These are phyloP conservation scores for Naganishia onofrii DNA, from an alignment of 768 basidiomycete genomes.

Conservation along the genomic window DNA sequence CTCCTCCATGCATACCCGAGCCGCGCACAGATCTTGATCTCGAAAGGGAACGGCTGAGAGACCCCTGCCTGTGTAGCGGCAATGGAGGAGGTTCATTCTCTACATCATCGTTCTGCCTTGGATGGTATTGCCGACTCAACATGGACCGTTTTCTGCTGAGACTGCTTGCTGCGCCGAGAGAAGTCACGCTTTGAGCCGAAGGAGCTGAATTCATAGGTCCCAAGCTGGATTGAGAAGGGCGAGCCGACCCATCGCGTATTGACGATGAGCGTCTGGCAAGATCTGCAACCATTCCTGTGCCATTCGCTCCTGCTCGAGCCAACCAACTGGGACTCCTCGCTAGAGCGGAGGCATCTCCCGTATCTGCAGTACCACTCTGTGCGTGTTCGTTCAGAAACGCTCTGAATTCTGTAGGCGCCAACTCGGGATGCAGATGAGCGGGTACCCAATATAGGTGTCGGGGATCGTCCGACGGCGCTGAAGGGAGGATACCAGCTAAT, in stretches of 20 bases:
- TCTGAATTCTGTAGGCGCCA: constrained; percentile 92
- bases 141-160: constrained; percentile 87
- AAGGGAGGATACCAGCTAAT: constrained; percentile 13
- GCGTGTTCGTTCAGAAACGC: constrained; percentile 93
- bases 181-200: not conserved
- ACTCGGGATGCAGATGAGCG: constrained; percentile 91
- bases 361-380: constrained; percentile 45
- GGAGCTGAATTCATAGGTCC: not conserved
- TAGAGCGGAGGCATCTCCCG: not conserved
- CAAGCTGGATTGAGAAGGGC: not conserved
- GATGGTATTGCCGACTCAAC: constrained; percentile 90
- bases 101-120: constrained; percentile 70
- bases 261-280: constrained; percentile 12
- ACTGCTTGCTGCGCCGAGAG: constrained; percentile 34
- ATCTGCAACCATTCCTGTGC: constrained; percentile 15
- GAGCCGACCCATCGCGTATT: not conserved
- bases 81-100: constrained; percentile 62
- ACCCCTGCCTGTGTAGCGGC: constrained; percentile 28
- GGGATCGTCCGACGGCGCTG: constrained; percentile 60
- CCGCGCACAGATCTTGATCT: constrained; percentile 55
- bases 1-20: constrained; percentile 62
- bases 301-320: constrained; percentile 24
- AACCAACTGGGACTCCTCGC: constrained; percentile 27
- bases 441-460: constrained; percentile 98
- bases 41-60: constrained; percentile 8